A percentile compares a stretch with the other conserved stretches of the same genome.
phyloP scores from a whole-genome alignment of 139 green algal species.

The Desmodesmus armatus region DNA sequence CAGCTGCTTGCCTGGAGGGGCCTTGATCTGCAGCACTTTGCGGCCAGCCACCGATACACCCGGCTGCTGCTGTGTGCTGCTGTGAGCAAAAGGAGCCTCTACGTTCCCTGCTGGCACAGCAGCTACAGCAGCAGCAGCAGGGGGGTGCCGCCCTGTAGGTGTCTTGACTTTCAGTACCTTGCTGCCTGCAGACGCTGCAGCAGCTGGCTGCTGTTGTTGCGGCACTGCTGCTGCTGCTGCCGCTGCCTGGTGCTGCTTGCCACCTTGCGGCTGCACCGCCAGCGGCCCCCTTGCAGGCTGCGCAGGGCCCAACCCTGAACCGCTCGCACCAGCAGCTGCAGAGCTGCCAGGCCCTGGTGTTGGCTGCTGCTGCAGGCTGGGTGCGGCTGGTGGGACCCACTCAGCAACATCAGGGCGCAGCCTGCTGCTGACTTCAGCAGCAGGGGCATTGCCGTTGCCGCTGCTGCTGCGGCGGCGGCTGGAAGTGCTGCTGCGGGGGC shows the following conservation, averaged over 20 bases:
- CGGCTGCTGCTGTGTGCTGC: too few relatives aligned
- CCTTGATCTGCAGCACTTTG: too few relatives aligned
- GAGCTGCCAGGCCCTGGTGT: neutral
- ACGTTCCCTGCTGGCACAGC: neutral
- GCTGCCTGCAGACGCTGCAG: neutral
- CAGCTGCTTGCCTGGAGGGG: neutral
- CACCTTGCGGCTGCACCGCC: too few relatives aligned
- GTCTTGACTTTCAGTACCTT: neutral
- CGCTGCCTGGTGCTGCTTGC: too few relatives aligned
- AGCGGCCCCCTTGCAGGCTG: too few relatives aligned
- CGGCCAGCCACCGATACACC: too few relatives aligned
- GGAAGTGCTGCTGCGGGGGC: slow-evolving; percentile 4
- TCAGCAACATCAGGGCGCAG: too few relatives aligned
- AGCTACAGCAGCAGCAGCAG: neutral
- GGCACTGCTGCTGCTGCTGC: neutral
- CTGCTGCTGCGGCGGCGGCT: neutral
- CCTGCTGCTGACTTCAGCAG: neutral
- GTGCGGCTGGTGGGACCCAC: too few relatives aligned
- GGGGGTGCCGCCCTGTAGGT: neutral
- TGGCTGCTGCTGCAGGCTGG: neutral
- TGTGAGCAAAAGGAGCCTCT: neutral
- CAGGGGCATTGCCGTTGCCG: neutral
- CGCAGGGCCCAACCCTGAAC: too few relatives aligned
- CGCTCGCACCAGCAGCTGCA: too few relatives aligned
- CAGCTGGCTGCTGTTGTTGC: neutral